Conservation (phyloP, 2,329 filamentous ascomycete genomes). For the Fusarium pseudocircinatum region DNA sequence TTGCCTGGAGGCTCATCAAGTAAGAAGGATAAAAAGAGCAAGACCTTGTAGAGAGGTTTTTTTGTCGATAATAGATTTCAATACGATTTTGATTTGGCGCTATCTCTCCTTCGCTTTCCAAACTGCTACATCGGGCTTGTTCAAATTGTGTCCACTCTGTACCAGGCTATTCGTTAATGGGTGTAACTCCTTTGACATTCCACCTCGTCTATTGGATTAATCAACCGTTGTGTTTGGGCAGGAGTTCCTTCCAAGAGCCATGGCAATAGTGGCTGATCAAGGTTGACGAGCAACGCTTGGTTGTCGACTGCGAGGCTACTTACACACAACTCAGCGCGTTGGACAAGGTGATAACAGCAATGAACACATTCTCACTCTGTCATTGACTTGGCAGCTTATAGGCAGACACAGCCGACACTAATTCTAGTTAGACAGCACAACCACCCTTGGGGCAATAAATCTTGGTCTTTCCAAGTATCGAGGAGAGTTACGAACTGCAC, state of each 20-base stretch:
- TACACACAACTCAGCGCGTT: background rate
- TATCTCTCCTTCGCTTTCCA: background rate
- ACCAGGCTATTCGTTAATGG: background rate
- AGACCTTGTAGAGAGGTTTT: slow-evolving; percentile 25
- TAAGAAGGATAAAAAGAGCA: slow-evolving; percentile 49
- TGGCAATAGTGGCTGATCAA: too few relatives aligned
- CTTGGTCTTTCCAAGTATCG: background rate
- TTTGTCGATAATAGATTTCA: slow-evolving; percentile 2
- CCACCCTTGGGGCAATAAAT: background rate
- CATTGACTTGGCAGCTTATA: background rate
- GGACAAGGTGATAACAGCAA: background rate
- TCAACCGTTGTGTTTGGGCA: too few relatives aligned
- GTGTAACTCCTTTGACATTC: background rate
- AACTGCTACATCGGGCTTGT: background rate
- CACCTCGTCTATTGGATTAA: background rate
- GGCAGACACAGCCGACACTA: background rate
- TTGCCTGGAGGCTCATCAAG: slow-evolving; percentile 45
- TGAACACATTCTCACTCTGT: background rate
- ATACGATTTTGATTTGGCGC: background rate
- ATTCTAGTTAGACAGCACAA: background rate
- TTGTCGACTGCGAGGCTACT: background rate
- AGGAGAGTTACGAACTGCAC: too few relatives aligned
- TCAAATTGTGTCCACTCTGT: background rate
- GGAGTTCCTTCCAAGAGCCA: background rate
- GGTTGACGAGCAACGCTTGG: background rate